These are phyloP conservation scores for Fusarium duplospermum DNA, from an alignment of 2,329 filamentous ascomycete species.

Conservation along the genomic window DNA sequence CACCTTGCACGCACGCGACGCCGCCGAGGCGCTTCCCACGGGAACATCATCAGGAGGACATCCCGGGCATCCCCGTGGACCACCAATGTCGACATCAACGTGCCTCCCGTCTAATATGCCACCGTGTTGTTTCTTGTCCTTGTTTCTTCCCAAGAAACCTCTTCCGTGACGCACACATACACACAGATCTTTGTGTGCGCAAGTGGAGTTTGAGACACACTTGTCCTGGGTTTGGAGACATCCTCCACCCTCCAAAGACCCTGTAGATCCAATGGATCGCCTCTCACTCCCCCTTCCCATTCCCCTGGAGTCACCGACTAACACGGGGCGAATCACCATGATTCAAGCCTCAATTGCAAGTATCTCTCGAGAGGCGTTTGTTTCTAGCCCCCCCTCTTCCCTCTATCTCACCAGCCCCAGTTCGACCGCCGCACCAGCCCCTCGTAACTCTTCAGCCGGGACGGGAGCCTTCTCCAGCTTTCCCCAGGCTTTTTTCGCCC, in stretches of 20 bases:
- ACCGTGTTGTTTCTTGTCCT: slow-evolving; percentile 7
- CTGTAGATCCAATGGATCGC: slow-evolving; percentile 42
- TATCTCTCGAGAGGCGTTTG: slow-evolving; percentile 7
- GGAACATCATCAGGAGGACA: slow-evolving; percentile 27
- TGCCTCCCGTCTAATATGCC: slow-evolving; percentile 24
- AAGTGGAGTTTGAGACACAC: slow-evolving; percentile 32
- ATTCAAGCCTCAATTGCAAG: slow-evolving; percentile 31
- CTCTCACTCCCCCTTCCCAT: slow-evolving; percentile 27
- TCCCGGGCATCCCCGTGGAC: slow-evolving; percentile 20
- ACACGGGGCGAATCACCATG: slow-evolving; percentile 23
- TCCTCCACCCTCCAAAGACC: slow-evolving; percentile 34
- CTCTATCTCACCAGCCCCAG: neutral
- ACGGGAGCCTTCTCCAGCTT: slow-evolving; percentile 23
- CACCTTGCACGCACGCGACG: slow-evolving; percentile 6
- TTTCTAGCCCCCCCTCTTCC: neutral
- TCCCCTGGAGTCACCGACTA: slow-evolving; percentile 21
- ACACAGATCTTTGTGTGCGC: slow-evolving; percentile 4
- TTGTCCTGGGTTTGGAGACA: slow-evolving; percentile 26
- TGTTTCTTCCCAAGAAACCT: slow-evolving; percentile 7
- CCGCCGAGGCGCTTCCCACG: slow-evolving; percentile 10
- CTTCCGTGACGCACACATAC: slow-evolving; percentile 2
- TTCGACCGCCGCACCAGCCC: neutral
- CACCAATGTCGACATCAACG: neutral
- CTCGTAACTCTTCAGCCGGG: slow-evolving; percentile 4
- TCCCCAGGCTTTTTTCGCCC: slow-evolving; percentile 29